A percentile compares a stretch with the other conserved stretches of the same genome.
These are phyloP conservation scores for Aschersonia sp. DNA, from an alignment of 2,329 filamentous ascomycete genomes.

Conservation along the genomic window DNA sequence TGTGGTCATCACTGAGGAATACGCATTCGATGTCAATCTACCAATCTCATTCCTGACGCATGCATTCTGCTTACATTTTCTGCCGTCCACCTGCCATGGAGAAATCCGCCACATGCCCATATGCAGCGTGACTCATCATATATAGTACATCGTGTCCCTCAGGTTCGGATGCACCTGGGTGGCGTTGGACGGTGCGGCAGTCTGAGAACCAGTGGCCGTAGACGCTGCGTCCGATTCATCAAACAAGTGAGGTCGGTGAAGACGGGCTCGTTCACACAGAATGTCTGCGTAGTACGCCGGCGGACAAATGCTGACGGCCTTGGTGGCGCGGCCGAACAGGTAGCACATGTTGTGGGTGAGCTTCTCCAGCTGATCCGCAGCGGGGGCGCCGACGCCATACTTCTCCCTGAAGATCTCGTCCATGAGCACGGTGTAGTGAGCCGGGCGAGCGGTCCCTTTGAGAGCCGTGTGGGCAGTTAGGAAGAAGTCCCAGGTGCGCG, in stretches of 20 bases:
- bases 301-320: slow-evolving; percentile 74
- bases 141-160: slow-evolving; percentile 40
- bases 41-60: no score
- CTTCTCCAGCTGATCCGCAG: slow-evolving; percentile 55
- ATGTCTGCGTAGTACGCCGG: slow-evolving; percentile 87
- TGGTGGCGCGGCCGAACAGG: slow-evolving; percentile 73
- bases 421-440: slow-evolving; percentile 64
- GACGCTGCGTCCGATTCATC: slow-evolving; percentile 25
- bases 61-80: no score
- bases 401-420: slow-evolving; percentile 50
- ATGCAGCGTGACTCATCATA: no score
- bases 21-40: no score
- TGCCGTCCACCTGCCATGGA: no score
- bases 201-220: no score
- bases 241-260: slow-evolving; percentile 55
- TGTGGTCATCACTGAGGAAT: no score
- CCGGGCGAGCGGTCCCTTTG: slow-evolving; percentile 70
- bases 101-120: no score
- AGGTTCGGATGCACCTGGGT: slow-evolving; percentile 26
- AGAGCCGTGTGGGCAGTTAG: slow-evolving; percentile 68
- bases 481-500: slow-evolving; percentile 71
- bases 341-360: slow-evolving; percentile 73
- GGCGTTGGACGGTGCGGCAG: slow-evolving; percentile 2
- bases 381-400: slow-evolving; percentile 18
- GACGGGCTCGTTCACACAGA: slow-evolving; percentile 62